Evolutionary conservation across 768 basidiomycete genomes (phyloP).

Genomic region (Mycena indigotica): DNA sequence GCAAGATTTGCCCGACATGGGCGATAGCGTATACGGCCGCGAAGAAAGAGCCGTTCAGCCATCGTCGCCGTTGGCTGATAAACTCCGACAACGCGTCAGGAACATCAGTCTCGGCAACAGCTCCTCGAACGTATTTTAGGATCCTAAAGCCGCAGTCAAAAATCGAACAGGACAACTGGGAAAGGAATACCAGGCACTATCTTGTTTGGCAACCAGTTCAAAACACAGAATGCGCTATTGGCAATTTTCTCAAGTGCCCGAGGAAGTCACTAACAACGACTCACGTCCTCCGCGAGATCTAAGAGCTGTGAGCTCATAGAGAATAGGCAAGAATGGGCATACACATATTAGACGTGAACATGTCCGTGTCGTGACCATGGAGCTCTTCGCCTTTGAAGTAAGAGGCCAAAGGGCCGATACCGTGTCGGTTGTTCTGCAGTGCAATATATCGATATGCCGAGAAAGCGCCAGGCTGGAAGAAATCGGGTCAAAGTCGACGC

Average conservation of each 20-base stretch:
- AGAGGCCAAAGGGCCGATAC: slow-evolving; percentile 86
- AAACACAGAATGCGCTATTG: slow-evolving; percentile 80
- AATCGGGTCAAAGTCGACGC: not conserved
- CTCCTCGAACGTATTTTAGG: slow-evolving; percentile 94
- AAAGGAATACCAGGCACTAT: slow-evolving; percentile 79
- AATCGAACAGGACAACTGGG: too few relatives aligned
- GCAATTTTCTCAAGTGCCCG: slow-evolving; percentile 12
- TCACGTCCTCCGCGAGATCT: slow-evolving; percentile 87
- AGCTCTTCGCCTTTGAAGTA: slow-evolving; percentile 96
- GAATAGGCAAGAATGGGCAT: slow-evolving; percentile 31
- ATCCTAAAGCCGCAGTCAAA: slow-evolving; percentile 76
- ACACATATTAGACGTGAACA: slow-evolving; percentile 98
- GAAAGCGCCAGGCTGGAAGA: slow-evolving; percentile 82
- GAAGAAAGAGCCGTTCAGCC: slow-evolving; percentile 93
- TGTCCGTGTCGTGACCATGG: slow-evolving; percentile 83
- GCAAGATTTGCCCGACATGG: slow-evolving; percentile 78
- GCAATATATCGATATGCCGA: slow-evolving; percentile 93
- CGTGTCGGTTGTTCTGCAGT: slow-evolving; percentile 79
- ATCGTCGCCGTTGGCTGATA: slow-evolving; percentile 87
- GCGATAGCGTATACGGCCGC: slow-evolving; percentile 92
- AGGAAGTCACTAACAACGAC: slow-evolving; percentile 23
- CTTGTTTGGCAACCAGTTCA: slow-evolving; percentile 75
- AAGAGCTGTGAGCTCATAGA: slow-evolving; percentile 11
- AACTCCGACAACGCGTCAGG: slow-evolving; percentile 93
- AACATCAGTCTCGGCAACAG: slow-evolving; percentile 91